Base-by-base conservation (phyloP, 2,329 filamentous ascomycete species). In the Trichoderma sp. region DNA sequence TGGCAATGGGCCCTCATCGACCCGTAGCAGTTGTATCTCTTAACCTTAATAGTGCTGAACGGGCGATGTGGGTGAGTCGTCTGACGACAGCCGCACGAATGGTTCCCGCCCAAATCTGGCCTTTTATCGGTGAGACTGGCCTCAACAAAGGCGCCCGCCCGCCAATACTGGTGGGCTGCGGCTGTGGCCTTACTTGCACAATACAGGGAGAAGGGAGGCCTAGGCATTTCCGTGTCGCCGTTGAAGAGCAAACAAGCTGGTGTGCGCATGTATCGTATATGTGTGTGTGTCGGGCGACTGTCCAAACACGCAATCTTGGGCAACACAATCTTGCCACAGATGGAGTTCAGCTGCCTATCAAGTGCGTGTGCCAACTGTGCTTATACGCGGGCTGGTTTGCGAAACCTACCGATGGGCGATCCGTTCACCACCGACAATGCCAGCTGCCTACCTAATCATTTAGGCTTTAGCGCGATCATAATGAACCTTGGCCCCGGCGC, bases 401-500 rank as follows among this genome's bases (percentile, higher is more conserved):
- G 30, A 32, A 58, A 58, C n/a, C 28, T 34, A 56, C 54, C 54
- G 30, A n/a, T 32, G n/a, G 52, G 18, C 52, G 52, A 28, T 55
- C 26, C 49, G 24, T 28, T 55, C 52, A 55, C 52, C 26, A 46
- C 51, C 18, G 14, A 39, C n/a, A 43, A 8, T 43, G 16, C 39
- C 39, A 43, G 39, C 39, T n/a, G 18, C 39, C 18, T 43, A n/a
- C 16, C 30, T 37, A 14, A 37, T 58, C 18, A 58, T 58, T 59
- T 59, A 59, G 39, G 21, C 30, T 59, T 59, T 59, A 59, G 56
- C 56, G 56, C 56, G 34, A 24, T 43, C 34, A 39, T 43, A 43
- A 43, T 10, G 34, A 66, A 16, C 55, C 55, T 26, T 66, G 51
- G 46, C n/a, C 34, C 51, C 54, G n/a, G 49, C 51, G 46, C 24